A percentile compares a stretch with the other conserved stretches of the same genome.
Conservation (phyloP, 495 filamentous ascomycete genomes). For the Trichocladium antarcticum region DNA sequence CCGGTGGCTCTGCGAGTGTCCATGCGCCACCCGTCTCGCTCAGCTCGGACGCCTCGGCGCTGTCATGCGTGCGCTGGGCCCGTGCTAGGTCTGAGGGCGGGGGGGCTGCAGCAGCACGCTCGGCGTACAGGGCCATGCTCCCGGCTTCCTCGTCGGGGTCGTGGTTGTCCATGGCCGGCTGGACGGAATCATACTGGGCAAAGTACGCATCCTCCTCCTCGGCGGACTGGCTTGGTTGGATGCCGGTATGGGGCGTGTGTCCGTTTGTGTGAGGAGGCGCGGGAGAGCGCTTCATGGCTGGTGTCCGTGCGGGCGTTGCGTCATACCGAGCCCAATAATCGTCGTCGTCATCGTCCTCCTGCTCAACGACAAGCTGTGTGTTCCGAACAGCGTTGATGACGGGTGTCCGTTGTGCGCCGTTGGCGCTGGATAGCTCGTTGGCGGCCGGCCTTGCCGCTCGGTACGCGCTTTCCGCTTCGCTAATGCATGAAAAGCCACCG, state of each 20-base stretch:
- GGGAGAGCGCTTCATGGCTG: slow-evolving; percentile 52
- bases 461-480: slow-evolving; percentile 37
- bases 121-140: slow-evolving; percentile 21
- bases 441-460: slow-evolving; percentile 19
- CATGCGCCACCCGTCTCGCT: slow-evolving; percentile 24
- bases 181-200: slow-evolving; percentile 76
- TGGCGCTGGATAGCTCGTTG: background rate
- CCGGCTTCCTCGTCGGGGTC: slow-evolving; percentile 62
- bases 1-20: slow-evolving; percentile 30
- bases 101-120: slow-evolving; percentile 33
- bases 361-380: slow-evolving; percentile 22
- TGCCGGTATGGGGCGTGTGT: background rate
- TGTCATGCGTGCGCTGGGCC: slow-evolving; percentile 12
- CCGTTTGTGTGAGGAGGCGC: slow-evolving; percentile 39
- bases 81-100: slow-evolving; percentile 29
- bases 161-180: slow-evolving; percentile 82
- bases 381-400: slow-evolving; percentile 8
- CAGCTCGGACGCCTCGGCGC: slow-evolving; percentile 11
- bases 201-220: slow-evolving; percentile 76
- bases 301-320: slow-evolving; percentile 66
- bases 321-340: slow-evolving; percentile 95
- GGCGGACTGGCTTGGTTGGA: slow-evolving; percentile 30
- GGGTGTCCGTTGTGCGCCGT: background rate
- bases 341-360: slow-evolving; percentile 68
- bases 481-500: slow-evolving; percentile 30